Percentiles rank a stretch among this genome's conserved stretches.
Conservation (phyloP, 305 asterid species). For the Coffea humblotiana region DNA sequence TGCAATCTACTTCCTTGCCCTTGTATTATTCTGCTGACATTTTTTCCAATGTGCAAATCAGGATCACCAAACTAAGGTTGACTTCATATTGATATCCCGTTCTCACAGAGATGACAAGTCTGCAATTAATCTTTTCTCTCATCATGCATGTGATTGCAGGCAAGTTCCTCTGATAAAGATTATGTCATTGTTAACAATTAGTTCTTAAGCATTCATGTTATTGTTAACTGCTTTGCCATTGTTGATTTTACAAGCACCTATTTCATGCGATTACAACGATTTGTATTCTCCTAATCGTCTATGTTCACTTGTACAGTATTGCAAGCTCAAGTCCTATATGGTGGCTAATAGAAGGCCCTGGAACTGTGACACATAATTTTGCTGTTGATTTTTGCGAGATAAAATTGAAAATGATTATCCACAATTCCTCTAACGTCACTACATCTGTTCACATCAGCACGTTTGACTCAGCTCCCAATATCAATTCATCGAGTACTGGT, state of each 20-base stretch:
- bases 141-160: constrained; percentile 86
- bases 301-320: constrained; percentile 40
- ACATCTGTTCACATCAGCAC: constrained; percentile 59
- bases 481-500: constrained; percentile 30
- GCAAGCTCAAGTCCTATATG: constrained; percentile 67
- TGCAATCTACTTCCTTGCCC: background rate
- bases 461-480: constrained; percentile 38
- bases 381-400: constrained; percentile 64
- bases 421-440: constrained; percentile 63
- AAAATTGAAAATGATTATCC: constrained; percentile 57
- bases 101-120: constrained; percentile 40
- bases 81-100: constrained; percentile 79
- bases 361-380: constrained; percentile 60
- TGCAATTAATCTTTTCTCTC: constrained; percentile 54
- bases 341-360: constrained; percentile 85
- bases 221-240: background rate
- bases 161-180: constrained; percentile 19
- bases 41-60: constrained; percentile 26
- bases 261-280: background rate
- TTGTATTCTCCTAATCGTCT: background rate
- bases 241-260: background rate
- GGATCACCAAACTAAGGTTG: constrained; percentile 64
- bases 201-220: background rate
- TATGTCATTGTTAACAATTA: background rate
- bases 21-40: background rate